Evolutionary conservation across 2,329 filamentous ascomycete genomes (phyloP).

Genomic region (Alternaria conjuncta): DNA sequence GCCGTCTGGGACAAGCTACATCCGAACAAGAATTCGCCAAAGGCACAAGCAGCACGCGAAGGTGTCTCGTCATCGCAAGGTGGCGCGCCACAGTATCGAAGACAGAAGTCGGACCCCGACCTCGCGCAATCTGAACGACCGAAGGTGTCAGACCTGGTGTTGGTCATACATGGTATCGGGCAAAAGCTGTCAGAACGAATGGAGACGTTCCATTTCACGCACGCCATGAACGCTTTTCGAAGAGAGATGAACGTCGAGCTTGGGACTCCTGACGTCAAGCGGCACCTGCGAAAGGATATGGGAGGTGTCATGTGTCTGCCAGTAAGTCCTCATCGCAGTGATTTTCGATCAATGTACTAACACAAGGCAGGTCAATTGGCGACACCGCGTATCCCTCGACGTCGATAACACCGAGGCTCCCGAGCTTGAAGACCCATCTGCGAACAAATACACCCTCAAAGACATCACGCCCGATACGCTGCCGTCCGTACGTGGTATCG

Average conservation of each 20-base stretch:
- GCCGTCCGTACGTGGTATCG: constrained; percentile 86
- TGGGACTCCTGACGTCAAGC: constrained; percentile 73
- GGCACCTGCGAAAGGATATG: constrained; percentile 75
- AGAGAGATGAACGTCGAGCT: constrained; percentile 86
- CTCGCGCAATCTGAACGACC: constrained; percentile 70
- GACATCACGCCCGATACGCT: constrained; percentile 93
- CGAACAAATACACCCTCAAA: constrained; percentile 72
- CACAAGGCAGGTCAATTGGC: constrained; percentile 76
- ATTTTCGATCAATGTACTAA: constrained; percentile 13
- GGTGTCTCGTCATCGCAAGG: constrained; percentile 55
- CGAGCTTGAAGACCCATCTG: constrained; percentile 62
- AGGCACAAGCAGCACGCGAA: constrained; percentile 51
- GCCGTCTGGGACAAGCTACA: constrained; percentile 77
- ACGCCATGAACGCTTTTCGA: constrained; percentile 90
- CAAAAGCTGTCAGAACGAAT: constrained; percentile 95
- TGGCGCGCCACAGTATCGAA: constrained; percentile 48
- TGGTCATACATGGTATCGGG: constrained; percentile 94
- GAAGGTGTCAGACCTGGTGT: constrained; percentile 82
- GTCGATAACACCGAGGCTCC: constrained; percentile 65
- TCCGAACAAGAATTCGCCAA: constrained; percentile 55
- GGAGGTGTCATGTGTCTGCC: constrained; percentile 94
- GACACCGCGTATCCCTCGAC: constrained; percentile 84
- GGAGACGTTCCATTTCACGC: constrained; percentile 96
- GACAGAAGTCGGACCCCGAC: constrained; percentile 59
- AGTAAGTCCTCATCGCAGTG: constrained; percentile 32